A percentile compares a stretch with the other conserved stretches of the same genome.
Evolutionary conservation across 306 rosid species (phyloP).

Genomic region (Astragalus glycyphyllos): DNA sequence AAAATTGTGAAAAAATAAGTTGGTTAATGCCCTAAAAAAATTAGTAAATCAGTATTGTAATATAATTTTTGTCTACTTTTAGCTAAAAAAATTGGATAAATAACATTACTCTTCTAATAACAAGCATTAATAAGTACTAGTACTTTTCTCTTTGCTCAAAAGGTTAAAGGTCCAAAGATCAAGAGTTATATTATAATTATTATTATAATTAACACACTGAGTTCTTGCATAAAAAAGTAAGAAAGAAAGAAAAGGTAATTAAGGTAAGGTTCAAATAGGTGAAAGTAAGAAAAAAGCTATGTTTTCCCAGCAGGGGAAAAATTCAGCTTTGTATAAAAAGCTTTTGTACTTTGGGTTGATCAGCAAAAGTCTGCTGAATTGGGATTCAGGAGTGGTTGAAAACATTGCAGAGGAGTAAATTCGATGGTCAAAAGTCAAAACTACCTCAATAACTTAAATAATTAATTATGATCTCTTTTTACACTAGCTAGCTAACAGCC

Average conservation of each 20-base stretch:
- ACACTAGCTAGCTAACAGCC: constrained; percentile 21
- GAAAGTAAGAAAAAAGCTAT: constrained; percentile 24
- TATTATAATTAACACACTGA: neutral
- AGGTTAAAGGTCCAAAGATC: neutral
- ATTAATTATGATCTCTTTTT: constrained; percentile 28
- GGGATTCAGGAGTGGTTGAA: constrained; percentile 42
- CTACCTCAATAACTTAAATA: constrained; percentile 30
- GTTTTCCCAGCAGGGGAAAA: constrained; percentile 33
- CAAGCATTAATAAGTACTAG: neutral
- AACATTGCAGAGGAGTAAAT: constrained; percentile 37
- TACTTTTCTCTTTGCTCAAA: neutral
- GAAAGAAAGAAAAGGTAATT: neutral
- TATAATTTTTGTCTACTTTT: too few species aligned
- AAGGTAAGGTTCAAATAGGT: neutral
- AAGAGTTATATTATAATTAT: neutral
- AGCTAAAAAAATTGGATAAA: too few species aligned
- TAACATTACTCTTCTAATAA: neutral
- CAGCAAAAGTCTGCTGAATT: constrained; percentile 22
- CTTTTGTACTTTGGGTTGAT: constrained; percentile 34
- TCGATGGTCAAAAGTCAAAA: constrained; percentile 60
- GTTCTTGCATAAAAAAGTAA: neutral
- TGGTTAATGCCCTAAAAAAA: too few species aligned
- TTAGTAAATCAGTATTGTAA: too few species aligned
- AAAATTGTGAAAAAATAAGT: too few species aligned
- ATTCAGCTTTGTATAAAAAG: constrained; percentile 13